Conservation (phyloP, 805 yeast species). For the Saccharomycopsis vini region DNA sequence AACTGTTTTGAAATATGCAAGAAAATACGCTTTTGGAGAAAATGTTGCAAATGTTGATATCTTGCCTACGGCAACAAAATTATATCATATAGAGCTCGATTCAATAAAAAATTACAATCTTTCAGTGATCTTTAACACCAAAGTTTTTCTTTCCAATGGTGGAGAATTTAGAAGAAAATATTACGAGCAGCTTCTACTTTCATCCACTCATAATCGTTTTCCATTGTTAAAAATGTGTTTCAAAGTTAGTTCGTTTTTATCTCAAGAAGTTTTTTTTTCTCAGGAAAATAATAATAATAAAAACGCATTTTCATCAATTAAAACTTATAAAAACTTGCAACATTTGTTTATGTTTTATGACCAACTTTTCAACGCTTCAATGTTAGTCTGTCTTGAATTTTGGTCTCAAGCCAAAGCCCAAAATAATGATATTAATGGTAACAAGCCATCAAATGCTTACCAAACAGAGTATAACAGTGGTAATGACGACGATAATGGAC, state of each 20-base stretch:
- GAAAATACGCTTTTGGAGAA: neutral
- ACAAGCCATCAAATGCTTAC: too few relatives aligned
- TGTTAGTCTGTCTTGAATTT: slow-evolving; percentile 34
- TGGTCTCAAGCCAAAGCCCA: slow-evolving; percentile 52
- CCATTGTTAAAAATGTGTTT: slow-evolving; percentile 38
- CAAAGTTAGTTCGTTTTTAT: slow-evolving; percentile 26
- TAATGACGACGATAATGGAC: too few relatives aligned
- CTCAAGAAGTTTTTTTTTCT: slow-evolving; percentile 21
- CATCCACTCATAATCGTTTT: slow-evolving; percentile 40
- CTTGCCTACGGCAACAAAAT: too few relatives aligned
- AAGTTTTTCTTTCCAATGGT: slow-evolving; percentile 46
- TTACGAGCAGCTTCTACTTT: slow-evolving; percentile 55
- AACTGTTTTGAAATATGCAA: slow-evolving; percentile 2
- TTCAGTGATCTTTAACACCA: slow-evolving; percentile 44
- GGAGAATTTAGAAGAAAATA: slow-evolving; percentile 52
- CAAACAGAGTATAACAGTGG: too few relatives aligned
- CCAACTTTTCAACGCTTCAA: slow-evolving; percentile 26
- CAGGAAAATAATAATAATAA: too few relatives aligned
- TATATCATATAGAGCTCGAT: too few relatives aligned
- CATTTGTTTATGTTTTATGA: slow-evolving; percentile 1
- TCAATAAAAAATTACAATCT: slow-evolving; percentile 40
- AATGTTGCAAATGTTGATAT: slow-evolving; percentile 3
- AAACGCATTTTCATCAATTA: neutral
- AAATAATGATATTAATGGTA: too few relatives aligned
- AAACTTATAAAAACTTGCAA: slow-evolving; percentile 4